Conservation (phyloP, 306 rosid genomes). For the Calophaca sinica region DNA sequence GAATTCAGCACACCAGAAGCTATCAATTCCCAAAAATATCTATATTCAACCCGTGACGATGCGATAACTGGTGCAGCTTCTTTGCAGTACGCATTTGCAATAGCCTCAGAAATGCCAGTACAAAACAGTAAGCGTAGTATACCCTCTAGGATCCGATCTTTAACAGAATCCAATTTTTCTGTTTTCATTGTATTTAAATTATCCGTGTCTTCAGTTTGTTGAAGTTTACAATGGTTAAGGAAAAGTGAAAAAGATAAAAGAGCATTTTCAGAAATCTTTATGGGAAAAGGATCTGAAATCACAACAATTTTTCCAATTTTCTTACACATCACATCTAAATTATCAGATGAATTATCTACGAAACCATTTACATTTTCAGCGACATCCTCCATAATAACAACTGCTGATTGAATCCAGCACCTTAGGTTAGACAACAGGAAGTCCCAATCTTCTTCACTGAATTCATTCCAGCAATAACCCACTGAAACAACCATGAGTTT, state of each 20-base stretch:
- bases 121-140: constrained; percentile 87
- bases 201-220: constrained; percentile 59
- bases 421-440: constrained; percentile 69
- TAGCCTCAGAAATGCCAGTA: constrained; percentile 90
- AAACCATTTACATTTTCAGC: constrained; percentile 79
- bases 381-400: constrained; percentile 83
- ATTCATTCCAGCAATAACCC: constrained; percentile 90
- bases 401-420: constrained; percentile 86
- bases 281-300: constrained; percentile 65
- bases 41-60: constrained; percentile 65
- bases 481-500: constrained; percentile 79
- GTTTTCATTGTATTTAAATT: constrained; percentile 49
- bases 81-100: constrained; percentile 63
- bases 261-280: constrained; percentile 82
- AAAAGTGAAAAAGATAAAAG: constrained; percentile 78
- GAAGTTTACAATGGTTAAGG: constrained; percentile 58
- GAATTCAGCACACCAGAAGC: constrained; percentile 77
- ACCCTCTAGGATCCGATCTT: constrained; percentile 84
- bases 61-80: constrained; percentile 79
- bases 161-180: constrained; percentile 71
- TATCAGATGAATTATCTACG: constrained; percentile 50
- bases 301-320: constrained; percentile 61
- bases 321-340: constrained; percentile 47
- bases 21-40: constrained; percentile 81
- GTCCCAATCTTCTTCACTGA: constrained; percentile 90